These are phyloP conservation scores for Balansia obtecta DNA, from an alignment of 2,329 filamentous ascomycete species.

Conservation along the genomic window DNA sequence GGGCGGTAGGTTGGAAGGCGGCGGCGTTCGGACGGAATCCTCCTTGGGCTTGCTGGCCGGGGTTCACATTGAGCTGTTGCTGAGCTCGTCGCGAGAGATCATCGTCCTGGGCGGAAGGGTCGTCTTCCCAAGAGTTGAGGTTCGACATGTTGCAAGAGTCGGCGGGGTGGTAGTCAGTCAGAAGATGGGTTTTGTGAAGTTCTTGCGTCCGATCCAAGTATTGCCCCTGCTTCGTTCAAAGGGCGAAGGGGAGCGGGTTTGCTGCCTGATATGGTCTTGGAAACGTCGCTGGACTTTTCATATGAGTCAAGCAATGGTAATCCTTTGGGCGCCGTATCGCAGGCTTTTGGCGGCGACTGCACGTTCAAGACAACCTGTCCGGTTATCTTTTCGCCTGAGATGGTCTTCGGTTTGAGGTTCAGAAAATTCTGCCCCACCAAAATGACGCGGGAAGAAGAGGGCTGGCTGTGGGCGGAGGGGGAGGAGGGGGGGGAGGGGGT, in stretches of 20 bases:
- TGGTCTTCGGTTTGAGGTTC: slow-evolving; percentile 16
- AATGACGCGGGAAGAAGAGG: slow-evolving; percentile 18
- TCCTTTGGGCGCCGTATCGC: neutral
- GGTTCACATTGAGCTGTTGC: slow-evolving; percentile 63
- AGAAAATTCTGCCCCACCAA: slow-evolving; percentile 29
- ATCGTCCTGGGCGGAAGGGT: slow-evolving; percentile 65
- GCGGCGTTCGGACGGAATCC: slow-evolving; percentile 40
- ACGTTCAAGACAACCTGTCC: slow-evolving; percentile 1
- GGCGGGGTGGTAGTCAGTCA: neutral
- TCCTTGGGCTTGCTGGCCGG: slow-evolving; percentile 27
- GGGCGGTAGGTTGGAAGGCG: slow-evolving; percentile 61
- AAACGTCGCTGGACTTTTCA: neutral
- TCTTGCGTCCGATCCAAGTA: neutral
- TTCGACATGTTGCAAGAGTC: slow-evolving; percentile 55
- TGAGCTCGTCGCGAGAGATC: slow-evolving; percentile 65
- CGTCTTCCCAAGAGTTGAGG: slow-evolving; percentile 92
- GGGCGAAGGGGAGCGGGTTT: neutral
- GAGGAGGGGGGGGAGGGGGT: slow-evolving; percentile 5
- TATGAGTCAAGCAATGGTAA: neutral
- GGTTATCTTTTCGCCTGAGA: slow-evolving; percentile 6
- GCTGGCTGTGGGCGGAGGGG: slow-evolving; percentile 12
- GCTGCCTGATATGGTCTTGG: slow-evolving; percentile 1
- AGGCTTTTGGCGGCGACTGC: slow-evolving; percentile 3
- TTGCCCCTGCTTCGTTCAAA: slow-evolving; percentile 3
- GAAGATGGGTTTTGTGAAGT: neutral